phyloP scores from a whole-genome alignment of 192 early-diverging fungal species.

The Dissophora ornata region DNA sequence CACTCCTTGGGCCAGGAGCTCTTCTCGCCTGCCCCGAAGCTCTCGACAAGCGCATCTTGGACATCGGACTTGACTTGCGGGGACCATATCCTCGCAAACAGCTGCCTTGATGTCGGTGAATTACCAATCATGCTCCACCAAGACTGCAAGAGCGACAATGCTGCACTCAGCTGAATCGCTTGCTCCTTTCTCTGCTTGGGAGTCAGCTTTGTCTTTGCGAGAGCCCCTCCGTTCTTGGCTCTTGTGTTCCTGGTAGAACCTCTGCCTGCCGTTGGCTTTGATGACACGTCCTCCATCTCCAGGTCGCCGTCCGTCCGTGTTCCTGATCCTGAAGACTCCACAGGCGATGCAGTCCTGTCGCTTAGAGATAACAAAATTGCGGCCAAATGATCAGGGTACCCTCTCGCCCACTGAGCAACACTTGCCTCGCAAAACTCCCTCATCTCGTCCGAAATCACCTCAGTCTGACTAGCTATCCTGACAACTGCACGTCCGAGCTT shows the following conservation, averaged over 20 bases:
- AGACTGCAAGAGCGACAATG: slow-evolving; percentile 11
- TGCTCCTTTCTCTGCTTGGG: slow-evolving; percentile 41
- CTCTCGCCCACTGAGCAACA: slow-evolving; percentile 15
- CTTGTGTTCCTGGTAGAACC: slow-evolving; percentile 9
- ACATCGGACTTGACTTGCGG: slow-evolving; percentile 22
- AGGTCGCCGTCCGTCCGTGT: slow-evolving; percentile 12
- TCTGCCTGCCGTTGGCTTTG: neutral
- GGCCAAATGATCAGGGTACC: slow-evolving; percentile 28
- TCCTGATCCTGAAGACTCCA: neutral
- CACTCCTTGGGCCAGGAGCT: slow-evolving; percentile 50
- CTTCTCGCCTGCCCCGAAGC: slow-evolving; percentile 43
- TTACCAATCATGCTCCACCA: slow-evolving; percentile 17
- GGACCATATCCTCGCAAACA: slow-evolving; percentile 32
- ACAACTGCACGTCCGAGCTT: slow-evolving; percentile 21
- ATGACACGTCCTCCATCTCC: slow-evolving; percentile 18
- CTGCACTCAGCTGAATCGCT: slow-evolving; percentile 10
- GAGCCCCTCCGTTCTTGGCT: neutral
- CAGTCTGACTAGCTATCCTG: slow-evolving; percentile 11
- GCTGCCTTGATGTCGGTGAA: neutral
- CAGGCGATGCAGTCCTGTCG: slow-evolving; percentile 27
- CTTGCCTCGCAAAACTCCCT: slow-evolving; percentile 20
- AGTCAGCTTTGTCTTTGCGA: slow-evolving; percentile 24
- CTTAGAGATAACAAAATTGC: slow-evolving; percentile 31
- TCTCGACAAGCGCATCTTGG: slow-evolving; percentile 41
- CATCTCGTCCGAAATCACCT: slow-evolving; percentile 32